Evolutionary conservation across 768 basidiomycete species (phyloP), one percentile per base, ranked within the genome.

Genomic region (Kwoniella pini): DNA sequence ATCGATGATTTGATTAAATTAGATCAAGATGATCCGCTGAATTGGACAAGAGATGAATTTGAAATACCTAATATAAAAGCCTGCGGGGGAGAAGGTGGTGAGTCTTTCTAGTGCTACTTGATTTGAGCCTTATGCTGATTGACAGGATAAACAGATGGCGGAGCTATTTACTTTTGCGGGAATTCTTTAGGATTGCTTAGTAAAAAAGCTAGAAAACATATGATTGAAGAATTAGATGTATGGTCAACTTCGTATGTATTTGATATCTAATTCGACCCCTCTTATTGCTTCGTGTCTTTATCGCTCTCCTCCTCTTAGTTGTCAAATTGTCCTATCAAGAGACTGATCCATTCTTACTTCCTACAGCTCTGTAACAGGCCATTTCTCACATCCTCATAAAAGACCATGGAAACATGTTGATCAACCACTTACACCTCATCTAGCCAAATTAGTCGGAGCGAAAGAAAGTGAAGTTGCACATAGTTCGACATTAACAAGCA

Each of bases 401-500:
- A 84, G 91, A 54, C 86, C 86, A 55, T 99, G 95, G 95, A 85
- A 87, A 74, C 82, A 84, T 69, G 87, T 88, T 54, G 85, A 87
- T 54, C 86, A 88, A 67, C 82, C 83, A 54, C 84, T 91, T 50
- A 85, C 85, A 12, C 87, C 87, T 3, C 78, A 86, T 13, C 83
- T 98, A 28, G 89, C 91, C 53, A 84, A 88, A 58, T 74, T 99
- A 62, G 84, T 96, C 68, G 95, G 95, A 68, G 91, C 93, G 56
- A 84, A 85, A 54, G 86, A 88, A 80, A 83, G 85, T 63, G 96
- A 99, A 83, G 90, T 98, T 48, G 91, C 90, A 17, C 92, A 91
- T 79, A 97, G 97, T 87, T 87, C 90, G 77, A 91, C 92, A 50
- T 80, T 98, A 77, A 99, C 96, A 45, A 86, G 87, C 69, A 99